These are phyloP conservation scores for Yarrowia alimentaria DNA, from an alignment of 805 yeast genomes.

Conservation along the genomic window DNA sequence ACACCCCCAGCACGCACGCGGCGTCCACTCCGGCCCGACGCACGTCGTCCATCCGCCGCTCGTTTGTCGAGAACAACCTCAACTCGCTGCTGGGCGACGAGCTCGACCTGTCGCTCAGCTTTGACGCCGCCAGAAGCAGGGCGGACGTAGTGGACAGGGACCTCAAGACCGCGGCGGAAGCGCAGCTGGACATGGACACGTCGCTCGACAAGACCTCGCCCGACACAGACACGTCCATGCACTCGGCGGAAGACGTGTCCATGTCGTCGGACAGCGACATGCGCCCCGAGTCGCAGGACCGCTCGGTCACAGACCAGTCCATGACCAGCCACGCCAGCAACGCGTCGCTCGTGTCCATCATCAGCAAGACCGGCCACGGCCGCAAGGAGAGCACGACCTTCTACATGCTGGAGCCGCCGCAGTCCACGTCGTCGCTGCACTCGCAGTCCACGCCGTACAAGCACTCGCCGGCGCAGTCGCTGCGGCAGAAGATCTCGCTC, in stretches of 20 bases:
- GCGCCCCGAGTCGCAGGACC: neutral
- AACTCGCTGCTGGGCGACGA: conserved; percentile 12
- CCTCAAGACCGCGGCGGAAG: too few relatives aligned
- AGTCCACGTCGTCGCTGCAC: neutral
- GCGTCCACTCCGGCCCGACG: conserved; percentile 7
- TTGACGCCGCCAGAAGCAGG: neutral
- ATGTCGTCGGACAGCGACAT: neutral
- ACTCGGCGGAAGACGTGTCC: neutral
- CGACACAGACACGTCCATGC: too few relatives aligned
- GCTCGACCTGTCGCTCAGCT: conserved; percentile 3
- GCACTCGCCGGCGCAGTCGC: conserved; percentile 7
- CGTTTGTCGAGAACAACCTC: conserved; percentile 25
- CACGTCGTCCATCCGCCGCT: conserved; percentile 3
- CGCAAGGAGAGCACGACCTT: conserved; percentile 20
- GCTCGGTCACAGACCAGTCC: neutral
- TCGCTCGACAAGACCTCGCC: too few relatives aligned
- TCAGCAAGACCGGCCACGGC: conserved; percentile 4
- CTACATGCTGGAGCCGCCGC: conserved; percentile 22
- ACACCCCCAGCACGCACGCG: conserved; percentile 14
- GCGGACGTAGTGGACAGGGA: too few relatives aligned
- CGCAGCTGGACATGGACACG: too few relatives aligned
- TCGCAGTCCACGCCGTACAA: conserved; percentile 2
- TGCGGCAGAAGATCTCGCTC: conserved; percentile 18
- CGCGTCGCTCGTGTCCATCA: conserved; percentile 12
- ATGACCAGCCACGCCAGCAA: conserved; percentile 2